Base-by-base conservation (phyloP, 768 basidiomycete genomes). In the Phlebiopsis gigantea region DNA sequence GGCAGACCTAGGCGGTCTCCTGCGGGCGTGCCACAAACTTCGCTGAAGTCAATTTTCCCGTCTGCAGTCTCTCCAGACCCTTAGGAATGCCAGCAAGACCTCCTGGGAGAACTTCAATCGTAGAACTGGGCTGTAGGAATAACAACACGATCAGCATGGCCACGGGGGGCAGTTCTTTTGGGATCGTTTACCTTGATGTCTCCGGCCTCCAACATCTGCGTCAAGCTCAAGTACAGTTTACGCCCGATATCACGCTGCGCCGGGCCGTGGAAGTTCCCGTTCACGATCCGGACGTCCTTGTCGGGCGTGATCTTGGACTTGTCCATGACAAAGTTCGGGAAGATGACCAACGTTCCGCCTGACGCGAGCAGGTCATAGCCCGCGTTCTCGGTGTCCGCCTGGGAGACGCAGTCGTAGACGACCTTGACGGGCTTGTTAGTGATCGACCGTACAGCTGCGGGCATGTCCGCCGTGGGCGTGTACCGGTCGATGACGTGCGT, bases 271-370 rank as follows among this genome's bases (percentile, higher is more conserved):
- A 57, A 54, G 15, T 45, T 55, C 4, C 65, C 62, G 22, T 26
- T 68, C 17, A 81, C 77, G 49, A 77, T 73, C n/a, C 83, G 75
- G 46, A 71, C 71, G 19, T 82, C 69, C 30, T 73, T 74, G 12
- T 80, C 79, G 28, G 73, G 70, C 12, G 69, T 68, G 46, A 74
- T 47, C 57, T 53, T 51, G 25, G 12, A 12, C 50, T 55, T 57
- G 43, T 57, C 56, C 10, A 67, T 46, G 2, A 39, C 41, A 31
- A 57, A 49, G 26, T 55, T 46, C 1, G 62, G 22, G 19, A 60
- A 55, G 44, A 65, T n/a, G 4, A 66, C 54, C 21, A 69, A 47
- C 25, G 19, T 56, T 1, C 66, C 68, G 10, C 64, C 63, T 0
- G 64, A 59, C 10, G 68, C 65, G 26, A 71, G 66, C 8, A 62